These are phyloP conservation scores for Symbiodinium natans DNA, from an alignment of 73 alveolate species.

Conservation along the genomic window DNA sequence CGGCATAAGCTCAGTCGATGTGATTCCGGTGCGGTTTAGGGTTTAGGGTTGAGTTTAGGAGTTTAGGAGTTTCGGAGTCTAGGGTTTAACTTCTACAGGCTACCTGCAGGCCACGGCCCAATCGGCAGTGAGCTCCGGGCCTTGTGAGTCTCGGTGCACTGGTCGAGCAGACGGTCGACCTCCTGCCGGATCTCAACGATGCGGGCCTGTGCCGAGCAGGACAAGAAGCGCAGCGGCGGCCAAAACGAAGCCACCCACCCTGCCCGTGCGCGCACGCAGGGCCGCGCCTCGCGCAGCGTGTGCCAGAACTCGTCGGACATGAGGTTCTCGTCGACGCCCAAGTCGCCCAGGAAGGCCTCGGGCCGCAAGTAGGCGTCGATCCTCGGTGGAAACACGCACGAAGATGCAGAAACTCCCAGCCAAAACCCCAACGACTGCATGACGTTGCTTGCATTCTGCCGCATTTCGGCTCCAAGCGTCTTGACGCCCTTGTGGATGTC, in stretches of 20 bases:
- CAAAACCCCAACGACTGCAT: too few species aligned
- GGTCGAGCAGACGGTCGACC: conserved; percentile 45
- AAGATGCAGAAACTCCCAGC: too few species aligned
- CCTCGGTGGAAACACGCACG: background rate
- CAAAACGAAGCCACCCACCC: background rate
- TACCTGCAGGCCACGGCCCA: too few species aligned
- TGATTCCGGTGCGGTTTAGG: too few species aligned
- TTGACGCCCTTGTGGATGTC: conserved; percentile 75
- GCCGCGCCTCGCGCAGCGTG: conserved; percentile 68
- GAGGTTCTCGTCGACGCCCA: conserved; percentile 59
- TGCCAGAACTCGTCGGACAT: conserved; percentile 74
- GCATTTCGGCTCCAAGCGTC: too few species aligned
- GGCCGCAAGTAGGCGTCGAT: conserved; percentile 73
- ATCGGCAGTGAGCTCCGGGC: too few species aligned
- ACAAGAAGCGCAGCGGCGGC: too few species aligned
- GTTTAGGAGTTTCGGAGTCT: too few species aligned
- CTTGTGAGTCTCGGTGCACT: conserved; percentile 17
- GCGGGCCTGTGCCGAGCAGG: conserved; percentile 37
- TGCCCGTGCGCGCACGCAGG: background rate
- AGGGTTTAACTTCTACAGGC: too few species aligned
- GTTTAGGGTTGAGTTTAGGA: too few species aligned
- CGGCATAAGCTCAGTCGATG: background rate
- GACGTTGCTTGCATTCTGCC: too few species aligned
- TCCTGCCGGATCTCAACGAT: conserved; percentile 71
- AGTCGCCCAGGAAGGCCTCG: conserved; percentile 22